Evolutionary conservation across 805 yeast species (phyloP).

Genomic region (Hanseniaspora lindneri): DNA sequence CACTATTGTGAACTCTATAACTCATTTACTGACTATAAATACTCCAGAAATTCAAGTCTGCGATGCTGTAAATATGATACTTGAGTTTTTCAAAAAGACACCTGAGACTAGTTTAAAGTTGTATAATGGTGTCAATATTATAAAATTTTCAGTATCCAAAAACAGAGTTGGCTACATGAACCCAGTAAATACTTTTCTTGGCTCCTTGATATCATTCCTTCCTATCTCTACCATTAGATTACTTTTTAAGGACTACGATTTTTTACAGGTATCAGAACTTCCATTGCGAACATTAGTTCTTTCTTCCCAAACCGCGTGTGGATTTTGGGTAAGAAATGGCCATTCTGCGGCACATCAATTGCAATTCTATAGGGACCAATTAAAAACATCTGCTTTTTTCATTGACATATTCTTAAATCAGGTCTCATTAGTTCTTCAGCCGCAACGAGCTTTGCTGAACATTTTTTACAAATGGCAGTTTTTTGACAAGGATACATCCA

Average conservation of each 20-base stretch:
- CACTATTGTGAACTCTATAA: constrained; percentile 33
- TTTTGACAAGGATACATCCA: constrained; percentile 37
- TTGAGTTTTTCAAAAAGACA: constrained; percentile 26
- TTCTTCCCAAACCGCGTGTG: constrained; percentile 47
- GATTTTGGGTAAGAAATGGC: constrained; percentile 71
- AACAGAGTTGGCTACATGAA: constrained; percentile 46
- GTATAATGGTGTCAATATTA: constrained; percentile 22
- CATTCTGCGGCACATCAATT: constrained; percentile 41
- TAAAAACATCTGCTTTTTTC: constrained; percentile 44
- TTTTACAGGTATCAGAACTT: constrained; percentile 41
- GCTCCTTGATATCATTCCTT: constrained; percentile 30
- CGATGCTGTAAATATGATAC: constrained; percentile 30
- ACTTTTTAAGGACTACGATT: constrained; percentile 28
- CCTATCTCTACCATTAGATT: constrained; percentile 21
- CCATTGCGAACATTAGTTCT: constrained; percentile 51
- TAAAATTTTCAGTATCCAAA: constrained; percentile 36
- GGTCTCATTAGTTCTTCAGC: constrained; percentile 40
- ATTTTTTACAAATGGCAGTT: constrained; percentile 52
- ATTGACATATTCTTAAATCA: constrained; percentile 71
- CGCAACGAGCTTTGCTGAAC: constrained; percentile 45
- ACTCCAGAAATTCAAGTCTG: constrained; percentile 19
- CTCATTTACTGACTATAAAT: constrained; percentile 21
- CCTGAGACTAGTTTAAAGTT: constrained; percentile 22
- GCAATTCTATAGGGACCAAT: constrained; percentile 37
- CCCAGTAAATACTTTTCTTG: constrained; percentile 48